phyloP scores from a whole-genome alignment of 768 basidiomycete species.

The Gloeophyllum trabeum region DNA sequence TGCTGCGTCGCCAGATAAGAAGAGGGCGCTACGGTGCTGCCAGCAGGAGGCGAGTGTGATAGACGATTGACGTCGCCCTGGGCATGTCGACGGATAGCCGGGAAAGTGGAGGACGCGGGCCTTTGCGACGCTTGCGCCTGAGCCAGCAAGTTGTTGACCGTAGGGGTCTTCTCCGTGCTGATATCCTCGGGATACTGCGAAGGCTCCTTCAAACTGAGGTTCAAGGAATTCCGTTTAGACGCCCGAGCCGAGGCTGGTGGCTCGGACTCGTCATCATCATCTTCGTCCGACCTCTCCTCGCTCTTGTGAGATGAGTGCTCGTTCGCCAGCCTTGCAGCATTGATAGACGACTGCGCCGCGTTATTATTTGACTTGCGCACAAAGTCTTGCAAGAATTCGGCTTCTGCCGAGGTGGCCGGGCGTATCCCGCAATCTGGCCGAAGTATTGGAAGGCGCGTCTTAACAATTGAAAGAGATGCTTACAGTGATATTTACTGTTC shows the following conservation, averaged over 20 bases:
- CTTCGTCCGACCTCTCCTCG: conserved; percentile 72
- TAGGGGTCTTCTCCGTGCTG: conserved; percentile 83
- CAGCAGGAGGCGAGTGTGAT: conserved; percentile 41
- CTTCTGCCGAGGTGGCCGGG: conserved; percentile 83
- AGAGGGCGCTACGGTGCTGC: conserved; percentile 25
- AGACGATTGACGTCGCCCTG: conserved; percentile 47
- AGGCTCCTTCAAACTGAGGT: conserved; percentile 48
- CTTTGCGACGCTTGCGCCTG: conserved; percentile 65
- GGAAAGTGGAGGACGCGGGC: conserved; percentile 52
- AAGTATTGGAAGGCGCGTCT: conserved; percentile 17
- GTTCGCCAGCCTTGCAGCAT: conserved; percentile 60
- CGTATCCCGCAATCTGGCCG: conserved; percentile 80
- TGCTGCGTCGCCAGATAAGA: conserved; percentile 39
- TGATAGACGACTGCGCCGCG: conserved; percentile 64
- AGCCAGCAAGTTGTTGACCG: conserved; percentile 63
- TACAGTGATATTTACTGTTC: conserved; percentile 95
- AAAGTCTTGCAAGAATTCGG: conserved; percentile 87
- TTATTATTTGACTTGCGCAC: conserved; percentile 86
- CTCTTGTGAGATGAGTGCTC: conserved; percentile 52
- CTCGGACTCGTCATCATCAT: conserved; percentile 81
- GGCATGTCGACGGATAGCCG: conserved; percentile 65
- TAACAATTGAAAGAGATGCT: conserved; percentile 23
- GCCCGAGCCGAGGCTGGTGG: conserved; percentile 47
- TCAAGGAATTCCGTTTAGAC: conserved; percentile 68
- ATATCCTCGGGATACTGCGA: conserved; percentile 48